These are phyloP conservation scores for Melianthus villosus DNA, from an alignment of 441 rosid species.

Conservation along the genomic window DNA sequence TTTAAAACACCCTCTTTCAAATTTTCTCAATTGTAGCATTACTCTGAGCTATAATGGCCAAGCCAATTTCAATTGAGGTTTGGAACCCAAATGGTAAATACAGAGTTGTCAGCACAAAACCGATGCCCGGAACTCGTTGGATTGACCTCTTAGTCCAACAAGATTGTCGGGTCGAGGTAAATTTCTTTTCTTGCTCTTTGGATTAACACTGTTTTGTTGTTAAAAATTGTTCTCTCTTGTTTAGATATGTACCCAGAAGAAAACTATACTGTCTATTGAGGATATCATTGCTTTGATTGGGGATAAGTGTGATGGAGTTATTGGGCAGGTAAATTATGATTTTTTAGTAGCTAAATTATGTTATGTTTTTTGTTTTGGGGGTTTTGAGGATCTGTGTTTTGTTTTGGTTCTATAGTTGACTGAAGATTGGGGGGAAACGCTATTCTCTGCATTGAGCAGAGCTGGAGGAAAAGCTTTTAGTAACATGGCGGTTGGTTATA, in stretches of 20 bases:
- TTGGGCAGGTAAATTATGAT: conserved; percentile 55
- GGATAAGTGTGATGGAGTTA: conserved; percentile 79
- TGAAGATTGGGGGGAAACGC: conserved; percentile 87
- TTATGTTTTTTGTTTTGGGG: neutral
- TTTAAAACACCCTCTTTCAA: no score
- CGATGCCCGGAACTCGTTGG: conserved; percentile 99
- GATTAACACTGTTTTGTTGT: neutral
- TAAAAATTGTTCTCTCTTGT: neutral
- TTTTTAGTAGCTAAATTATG: neutral
- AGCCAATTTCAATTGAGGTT: conserved; percentile 78
- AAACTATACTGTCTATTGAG: conserved; percentile 78
- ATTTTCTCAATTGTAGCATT: no score
- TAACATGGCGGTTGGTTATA: conserved; percentile 96
- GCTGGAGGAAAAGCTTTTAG: conserved; percentile 91
- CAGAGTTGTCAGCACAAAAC: conserved; percentile 66
- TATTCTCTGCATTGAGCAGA: conserved; percentile 68
- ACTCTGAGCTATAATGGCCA: conserved; percentile 58
- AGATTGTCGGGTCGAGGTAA: conserved; percentile 74
- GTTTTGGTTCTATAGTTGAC: conserved; percentile 46
- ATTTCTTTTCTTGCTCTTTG: neutral
- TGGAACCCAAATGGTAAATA: conserved; percentile 77
- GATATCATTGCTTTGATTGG: conserved; percentile 78
- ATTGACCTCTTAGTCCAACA: conserved; percentile 72
- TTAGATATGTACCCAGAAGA: conserved; percentile 81
- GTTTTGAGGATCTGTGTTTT: conserved; percentile 1